phyloP scores from a whole-genome alignment of 176 grass and related monocot species.

The Oryza glumipatula region DNA sequence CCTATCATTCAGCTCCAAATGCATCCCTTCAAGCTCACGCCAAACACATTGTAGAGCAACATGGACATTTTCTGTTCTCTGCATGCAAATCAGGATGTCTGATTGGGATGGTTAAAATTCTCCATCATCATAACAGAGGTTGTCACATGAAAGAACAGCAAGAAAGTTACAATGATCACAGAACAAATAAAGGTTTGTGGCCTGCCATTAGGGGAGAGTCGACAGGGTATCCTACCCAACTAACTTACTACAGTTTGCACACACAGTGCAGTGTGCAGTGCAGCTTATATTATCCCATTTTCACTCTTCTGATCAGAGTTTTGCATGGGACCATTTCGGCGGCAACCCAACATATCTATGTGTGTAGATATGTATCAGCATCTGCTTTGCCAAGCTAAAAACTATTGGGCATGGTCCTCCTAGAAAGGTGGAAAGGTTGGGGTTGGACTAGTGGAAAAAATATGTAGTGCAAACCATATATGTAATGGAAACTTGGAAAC shows the following conservation, averaged over 20 bases:
- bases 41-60: background rate
- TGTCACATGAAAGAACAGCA: background rate
- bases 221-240: background rate
- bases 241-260: background rate
- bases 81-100: background rate
- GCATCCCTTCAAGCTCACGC: background rate
- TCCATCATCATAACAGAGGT: background rate
- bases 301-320: background rate
- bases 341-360: background rate
- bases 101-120: background rate
- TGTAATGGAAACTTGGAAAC: no score
- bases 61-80: background rate
- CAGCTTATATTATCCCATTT: background rate
- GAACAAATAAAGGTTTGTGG: no score
- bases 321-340: background rate
- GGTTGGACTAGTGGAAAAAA: background rate
- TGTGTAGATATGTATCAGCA: no score
- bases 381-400: background rate
- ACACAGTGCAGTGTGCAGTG: background rate
- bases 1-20: background rate
- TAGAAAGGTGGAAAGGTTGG: background rate
- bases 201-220: background rate
- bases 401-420: background rate
- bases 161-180: background rate
- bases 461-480: no score